phyloP scores from a whole-genome alignment of 257 asterid genomes.

The Capsicum chinense region DNA sequence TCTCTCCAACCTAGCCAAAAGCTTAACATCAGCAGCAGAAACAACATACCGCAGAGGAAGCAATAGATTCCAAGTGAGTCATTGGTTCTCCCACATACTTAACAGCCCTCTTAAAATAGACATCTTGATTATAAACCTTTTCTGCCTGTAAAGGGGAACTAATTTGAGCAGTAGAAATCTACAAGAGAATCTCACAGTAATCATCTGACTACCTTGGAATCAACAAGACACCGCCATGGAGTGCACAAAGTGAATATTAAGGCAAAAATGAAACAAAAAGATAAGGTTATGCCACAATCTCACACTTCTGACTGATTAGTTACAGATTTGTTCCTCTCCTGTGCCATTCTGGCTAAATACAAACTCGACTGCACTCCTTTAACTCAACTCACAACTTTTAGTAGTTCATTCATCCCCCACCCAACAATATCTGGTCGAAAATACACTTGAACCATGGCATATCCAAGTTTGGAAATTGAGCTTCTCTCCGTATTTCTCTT shows the following conservation, averaged over 20 bases:
- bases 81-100: slow-evolving; percentile 92
- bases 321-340: not conserved
- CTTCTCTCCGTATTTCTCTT: not conserved
- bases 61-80: slow-evolving; percentile 92
- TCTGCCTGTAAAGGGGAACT: slow-evolving; percentile 60
- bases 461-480: not conserved
- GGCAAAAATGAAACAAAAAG: slow-evolving; percentile 2
- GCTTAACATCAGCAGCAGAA: not conserved
- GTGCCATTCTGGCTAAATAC: slow-evolving; percentile 4
- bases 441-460: slow-evolving; percentile 3
- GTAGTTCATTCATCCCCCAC: not conserved
- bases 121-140: slow-evolving; percentile 90
- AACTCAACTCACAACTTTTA: slow-evolving; percentile 1
- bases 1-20: slow-evolving; percentile 20
- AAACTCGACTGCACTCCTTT: not conserved
- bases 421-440: not conserved
- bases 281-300: not conserved
- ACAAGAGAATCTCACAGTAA: not conserved
- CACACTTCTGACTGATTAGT: not conserved
- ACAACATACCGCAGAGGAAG: slow-evolving; percentile 83
- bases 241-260: slow-evolving; percentile 4
- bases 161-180: not conserved
- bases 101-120: slow-evolving; percentile 87
- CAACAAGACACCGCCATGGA: not conserved
- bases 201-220: not conserved